phyloP scores from a whole-genome alignment of 2,329 filamentous ascomycete species.

The Rhynchosporium secalis region DNA sequence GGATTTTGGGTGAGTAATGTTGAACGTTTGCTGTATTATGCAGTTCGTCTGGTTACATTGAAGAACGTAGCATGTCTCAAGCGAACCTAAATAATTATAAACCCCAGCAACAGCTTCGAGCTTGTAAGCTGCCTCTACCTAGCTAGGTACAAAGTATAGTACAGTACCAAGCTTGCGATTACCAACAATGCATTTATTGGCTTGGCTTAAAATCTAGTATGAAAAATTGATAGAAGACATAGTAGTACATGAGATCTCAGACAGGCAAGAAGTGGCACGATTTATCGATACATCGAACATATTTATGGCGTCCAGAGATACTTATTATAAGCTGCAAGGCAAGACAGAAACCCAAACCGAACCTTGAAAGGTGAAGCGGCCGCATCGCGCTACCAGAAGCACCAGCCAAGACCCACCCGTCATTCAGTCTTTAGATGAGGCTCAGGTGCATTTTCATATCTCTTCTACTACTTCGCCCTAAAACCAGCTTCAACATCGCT shows the following conservation, averaged over 20 bases:
- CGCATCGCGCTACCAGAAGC: not conserved
- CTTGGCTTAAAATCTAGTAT: no score
- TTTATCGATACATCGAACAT: no score
- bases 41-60: constrained; percentile 2
- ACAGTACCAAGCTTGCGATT: no score
- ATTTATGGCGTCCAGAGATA: no score
- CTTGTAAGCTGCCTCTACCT: not conserved
- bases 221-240: no score
- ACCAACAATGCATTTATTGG: no score
- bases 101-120: not conserved
- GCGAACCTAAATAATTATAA: not conserved
- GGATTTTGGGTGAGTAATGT: not conserved
- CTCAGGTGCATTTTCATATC: not conserved
- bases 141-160: no score
- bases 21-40: not conserved
- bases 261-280: no score
- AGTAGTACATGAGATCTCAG: no score
- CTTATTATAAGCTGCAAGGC: no score
- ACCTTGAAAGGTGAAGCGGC: not conserved
- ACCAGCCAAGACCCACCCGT: not conserved
- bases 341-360: not conserved
- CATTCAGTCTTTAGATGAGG: not conserved
- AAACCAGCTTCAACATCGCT: not conserved
- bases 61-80: constrained; percentile 1
- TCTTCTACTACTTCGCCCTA: no score